Evolutionary conservation across 805 yeast species (phyloP), one percentile per base, ranked within the genome.

Genomic region (Ogataea trehaloabstinens): DNA sequence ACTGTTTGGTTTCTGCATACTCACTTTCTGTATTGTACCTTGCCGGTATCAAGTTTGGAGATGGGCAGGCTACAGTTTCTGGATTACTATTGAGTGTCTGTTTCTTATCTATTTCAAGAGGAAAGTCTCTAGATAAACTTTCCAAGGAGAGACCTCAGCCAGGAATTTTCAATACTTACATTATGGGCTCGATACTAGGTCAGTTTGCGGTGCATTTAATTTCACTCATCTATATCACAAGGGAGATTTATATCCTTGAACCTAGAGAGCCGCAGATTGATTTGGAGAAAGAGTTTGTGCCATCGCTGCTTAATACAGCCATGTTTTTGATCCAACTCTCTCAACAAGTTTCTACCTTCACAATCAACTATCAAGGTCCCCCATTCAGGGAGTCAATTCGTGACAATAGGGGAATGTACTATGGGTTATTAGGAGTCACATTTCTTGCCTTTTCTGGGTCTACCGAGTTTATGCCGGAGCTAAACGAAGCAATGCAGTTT

Each of bases 31-130:
- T 93, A 28, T 77, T 93, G 59, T 93, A 86, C 64, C 73, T 93
- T 55, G 97, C 98, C 11, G 99, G 99, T 66, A 95, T 93, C 57
- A 93, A 93, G 67, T 88, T 91, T 63, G 97, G 99, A 55, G 99
- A 93, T 66, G 95, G 88, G 22, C 99, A 93, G 71, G 88, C 95
- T n/a, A 91, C 98, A 15, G 83, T 85, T 37, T 86, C 96, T n/a
- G 99, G 99, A 45, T 62, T 93, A 48, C 73, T 93, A 55, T 73
- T 93, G 60, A 82, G 95, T 42, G 93, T 89, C 46, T 93, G 99
- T 72, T 93, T 93, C 79, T 74, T 89, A 63, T 86, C 95, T 36
- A 88, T 93, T 55, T 90, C 97, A 15, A 83, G 96, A 58, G 96
- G 97, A 58, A 83, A 82, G 54, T 91, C 98, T 22, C 68, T 90